Evolutionary conservation across 1,284 basidiomycete species (phyloP).

Genomic region (Lentinula novae-zelandiae): DNA sequence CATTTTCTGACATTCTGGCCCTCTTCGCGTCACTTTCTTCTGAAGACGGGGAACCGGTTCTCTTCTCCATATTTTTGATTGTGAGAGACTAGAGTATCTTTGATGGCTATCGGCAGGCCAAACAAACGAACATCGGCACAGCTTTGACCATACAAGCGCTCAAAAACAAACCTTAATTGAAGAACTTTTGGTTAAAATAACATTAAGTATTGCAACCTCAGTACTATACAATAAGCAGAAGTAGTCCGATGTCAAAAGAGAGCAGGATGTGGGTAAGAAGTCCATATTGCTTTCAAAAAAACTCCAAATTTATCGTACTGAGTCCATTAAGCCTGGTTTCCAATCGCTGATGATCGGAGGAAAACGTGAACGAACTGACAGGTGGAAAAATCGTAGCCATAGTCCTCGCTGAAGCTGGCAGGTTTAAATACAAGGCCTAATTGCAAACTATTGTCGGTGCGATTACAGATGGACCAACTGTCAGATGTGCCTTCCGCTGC

Average conservation of each 20-base stretch:
- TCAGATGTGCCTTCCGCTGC: neutral
- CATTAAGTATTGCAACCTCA: neutral
- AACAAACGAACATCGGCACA: neutral
- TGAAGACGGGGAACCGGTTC: slow-evolving; percentile 14
- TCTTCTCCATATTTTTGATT: slow-evolving; percentile 13
- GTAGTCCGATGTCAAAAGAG: neutral
- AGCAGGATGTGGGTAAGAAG: neutral
- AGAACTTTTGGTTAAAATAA: neutral
- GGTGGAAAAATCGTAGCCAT: neutral
- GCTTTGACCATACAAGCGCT: neutral
- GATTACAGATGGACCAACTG: neutral
- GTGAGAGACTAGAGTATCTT: slow-evolving; percentile 1
- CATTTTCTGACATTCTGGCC: slow-evolving; percentile 43
- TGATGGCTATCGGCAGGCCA: neutral
- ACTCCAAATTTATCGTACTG: too few species aligned
- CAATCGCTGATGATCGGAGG: neutral
- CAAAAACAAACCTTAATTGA: neutral
- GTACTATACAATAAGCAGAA: neutral
- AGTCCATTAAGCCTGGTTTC: neutral
- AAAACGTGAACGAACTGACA: slow-evolving; percentile 1
- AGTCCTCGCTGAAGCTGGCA: neutral
- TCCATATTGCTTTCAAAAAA: neutral
- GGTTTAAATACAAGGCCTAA: neutral
- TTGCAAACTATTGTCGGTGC: neutral
- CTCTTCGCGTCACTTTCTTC: slow-evolving; percentile 14